These are phyloP conservation scores for Dictyostelium citrinum DNA, from an alignment of 78 protist genomes.

Conservation along the genomic window DNA sequence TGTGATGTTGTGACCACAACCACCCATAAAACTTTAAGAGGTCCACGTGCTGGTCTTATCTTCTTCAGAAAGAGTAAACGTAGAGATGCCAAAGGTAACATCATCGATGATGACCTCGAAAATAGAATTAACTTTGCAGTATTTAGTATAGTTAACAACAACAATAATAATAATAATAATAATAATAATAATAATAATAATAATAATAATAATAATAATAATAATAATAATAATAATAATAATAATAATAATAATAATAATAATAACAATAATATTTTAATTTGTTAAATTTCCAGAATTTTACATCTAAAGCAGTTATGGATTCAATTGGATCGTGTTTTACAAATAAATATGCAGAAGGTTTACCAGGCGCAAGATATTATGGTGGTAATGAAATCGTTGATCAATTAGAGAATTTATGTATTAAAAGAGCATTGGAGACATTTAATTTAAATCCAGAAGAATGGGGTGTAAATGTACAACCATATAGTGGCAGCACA, in stretches of 20 bases:
- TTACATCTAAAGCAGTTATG: constrained; percentile 97
- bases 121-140: constrained; percentile 92
- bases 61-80: constrained; percentile 94
- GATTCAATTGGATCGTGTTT: constrained; percentile 98
- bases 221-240: too few species aligned
- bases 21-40: constrained; percentile 99
- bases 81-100: constrained; percentile 41
- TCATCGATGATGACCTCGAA: constrained; percentile 82
- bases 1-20: constrained; percentile 99
- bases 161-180: too few species aligned
- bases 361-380: constrained; percentile 95
- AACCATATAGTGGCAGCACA: constrained; percentile 94
- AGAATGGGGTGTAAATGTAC: constrained; percentile 99
- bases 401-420: constrained; percentile 93
- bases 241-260: background rate
- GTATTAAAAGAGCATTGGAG: constrained; percentile 95
- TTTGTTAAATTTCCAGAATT: too few species aligned
- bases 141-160: too few species aligned
- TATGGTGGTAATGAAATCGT: constrained; percentile 99
- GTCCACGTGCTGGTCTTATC: constrained; percentile 99
- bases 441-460: constrained; percentile 91
- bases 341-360: constrained; percentile 99
- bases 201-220: too few species aligned
- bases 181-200: too few species aligned
- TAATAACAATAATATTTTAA: too few species aligned